Base-by-base conservation (phyloP, 1,284 basidiomycete species). In the Fomitiporia mediterranea region DNA sequence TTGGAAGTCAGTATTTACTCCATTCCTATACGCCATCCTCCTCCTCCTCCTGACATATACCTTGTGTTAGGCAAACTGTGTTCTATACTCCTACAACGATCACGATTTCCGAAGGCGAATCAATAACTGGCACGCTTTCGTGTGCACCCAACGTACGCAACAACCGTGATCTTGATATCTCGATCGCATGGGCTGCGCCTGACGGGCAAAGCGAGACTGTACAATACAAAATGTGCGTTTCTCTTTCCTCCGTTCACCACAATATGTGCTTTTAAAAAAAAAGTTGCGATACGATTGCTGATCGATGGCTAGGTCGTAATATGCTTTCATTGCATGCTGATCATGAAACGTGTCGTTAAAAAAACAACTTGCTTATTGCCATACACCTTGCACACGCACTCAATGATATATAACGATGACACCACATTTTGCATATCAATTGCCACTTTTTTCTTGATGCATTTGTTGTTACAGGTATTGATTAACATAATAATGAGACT, bases 81-180 rank as follows among this genome's bases (percentile, higher is more conserved):
- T 97, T 98, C 76, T 98, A 98, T 74, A 95, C 94, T 32, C 89
- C 91, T 34, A 93, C 73, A 30, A 53, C 86, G 9, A 64, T 86
- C 53, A 83, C 79, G 9, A 72, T 87, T 44, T 77, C 76, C 40
- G 74, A 85, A 62, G 86, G 84, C 58, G 86, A 97, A 65, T 72
- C 74, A 49, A 84, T 98, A 69, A 72, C 70, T 21, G 95, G 94
- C 32, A 72, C 64, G 35, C 72, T 98, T 43, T 72, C 79, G 19
- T 94, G 93, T 68, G 82, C 86, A 11, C 95, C 94, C 35, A 98
- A 98, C 72, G 76, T 79, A 35, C 82, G 89, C 64, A 98, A 98
- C 76, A 91, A 91, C 70, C 86, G 94, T 53, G 94, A 98, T 69
- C 78, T 98, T 47, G 95, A 98, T 70, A 98, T 98, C 68, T 72